Conservation (phyloP, 1,284 basidiomycete species). For the Blastosporella zonata region DNA sequence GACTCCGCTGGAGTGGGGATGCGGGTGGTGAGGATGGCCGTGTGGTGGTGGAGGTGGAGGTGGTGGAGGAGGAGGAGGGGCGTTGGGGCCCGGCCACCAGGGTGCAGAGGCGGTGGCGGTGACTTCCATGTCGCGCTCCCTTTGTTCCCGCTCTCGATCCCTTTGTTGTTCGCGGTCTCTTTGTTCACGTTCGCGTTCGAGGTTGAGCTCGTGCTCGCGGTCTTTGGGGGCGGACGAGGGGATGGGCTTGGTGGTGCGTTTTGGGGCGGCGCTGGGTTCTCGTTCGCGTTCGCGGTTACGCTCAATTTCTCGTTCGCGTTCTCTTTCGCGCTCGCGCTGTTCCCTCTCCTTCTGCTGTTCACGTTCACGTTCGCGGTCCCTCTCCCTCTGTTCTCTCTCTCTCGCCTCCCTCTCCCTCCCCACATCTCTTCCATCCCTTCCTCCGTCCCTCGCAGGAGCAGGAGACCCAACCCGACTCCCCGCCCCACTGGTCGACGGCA, state of each 20-base stretch:
- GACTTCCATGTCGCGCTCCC: background rate
- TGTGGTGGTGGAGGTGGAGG: background rate
- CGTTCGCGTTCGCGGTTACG: constrained; percentile 11
- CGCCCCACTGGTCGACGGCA: background rate
- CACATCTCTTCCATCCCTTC: constrained; percentile 14
- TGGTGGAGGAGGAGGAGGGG: background rate
- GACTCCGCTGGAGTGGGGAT: background rate
- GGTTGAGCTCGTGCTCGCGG: background rate
- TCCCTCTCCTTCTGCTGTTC: constrained; percentile 20
- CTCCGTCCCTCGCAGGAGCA: constrained; percentile 6
- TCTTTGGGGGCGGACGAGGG: background rate
- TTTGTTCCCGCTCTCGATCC: no score
- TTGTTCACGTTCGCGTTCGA: background rate
- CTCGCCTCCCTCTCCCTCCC: constrained; percentile 9
- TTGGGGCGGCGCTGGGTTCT: background rate
- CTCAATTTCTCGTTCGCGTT: constrained; percentile 1
- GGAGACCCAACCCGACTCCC: constrained; percentile 12
- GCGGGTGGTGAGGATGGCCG: background rate
- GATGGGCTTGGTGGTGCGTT: background rate
- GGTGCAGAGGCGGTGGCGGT: no score
- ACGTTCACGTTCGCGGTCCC: constrained; percentile 16
- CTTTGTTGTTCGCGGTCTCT: no score
- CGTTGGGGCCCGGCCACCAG: background rate
- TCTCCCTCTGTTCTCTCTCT: constrained; percentile 15
- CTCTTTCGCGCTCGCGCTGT: constrained; percentile 15